Percentiles rank a stretch among this genome's conserved stretches.
Evolutionary conservation across 768 basidiomycete genomes (phyloP).

Genomic region (Rhizopogon vulgaris): DNA sequence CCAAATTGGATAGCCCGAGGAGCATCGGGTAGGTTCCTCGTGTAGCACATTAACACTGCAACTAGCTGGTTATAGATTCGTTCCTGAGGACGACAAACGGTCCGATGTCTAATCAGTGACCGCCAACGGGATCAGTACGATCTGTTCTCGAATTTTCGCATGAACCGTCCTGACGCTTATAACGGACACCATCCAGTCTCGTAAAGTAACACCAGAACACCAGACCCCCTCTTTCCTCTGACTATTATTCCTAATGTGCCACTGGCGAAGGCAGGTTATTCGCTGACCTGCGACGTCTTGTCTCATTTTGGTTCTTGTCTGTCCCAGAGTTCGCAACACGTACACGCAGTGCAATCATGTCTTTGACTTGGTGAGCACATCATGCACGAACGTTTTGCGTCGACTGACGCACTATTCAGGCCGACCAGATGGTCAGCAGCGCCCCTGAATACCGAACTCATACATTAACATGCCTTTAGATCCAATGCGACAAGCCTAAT

Average conservation of each 20-base stretch:
- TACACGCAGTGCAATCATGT: slow-evolving; percentile 54
- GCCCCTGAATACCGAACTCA: slow-evolving; percentile 7
- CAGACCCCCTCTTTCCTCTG: slow-evolving; percentile 14
- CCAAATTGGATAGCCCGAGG: slow-evolving; percentile 27
- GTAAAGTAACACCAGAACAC: background rate
- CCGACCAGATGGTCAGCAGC: slow-evolving; percentile 50
- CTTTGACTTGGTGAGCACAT: slow-evolving; percentile 41
- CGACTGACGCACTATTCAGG: slow-evolving; percentile 31
- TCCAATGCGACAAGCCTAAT: slow-evolving; percentile 54
- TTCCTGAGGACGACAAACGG: slow-evolving; percentile 13
- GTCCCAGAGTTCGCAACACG: slow-evolving; percentile 53
- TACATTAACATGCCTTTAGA: slow-evolving; percentile 33
- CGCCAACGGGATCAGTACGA: slow-evolving; percentile 18
- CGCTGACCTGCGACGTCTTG: slow-evolving; percentile 9
- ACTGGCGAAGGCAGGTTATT: slow-evolving; percentile 57
- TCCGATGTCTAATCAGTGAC: slow-evolving; percentile 20
- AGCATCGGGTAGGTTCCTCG: slow-evolving; percentile 22
- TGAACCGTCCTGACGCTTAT: slow-evolving; percentile 15
- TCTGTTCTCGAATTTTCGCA: slow-evolving; percentile 18
- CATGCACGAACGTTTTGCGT: background rate
- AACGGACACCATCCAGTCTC: slow-evolving; percentile 8
- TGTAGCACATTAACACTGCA: slow-evolving; percentile 17
- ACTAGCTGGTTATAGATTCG: slow-evolving; percentile 15
- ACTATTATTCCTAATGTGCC: slow-evolving; percentile 48
- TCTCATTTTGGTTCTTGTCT: slow-evolving; percentile 5